phyloP scores from a whole-genome alignment of 2,329 filamentous ascomycete genomes.

The Hypomyces rosellus region DNA sequence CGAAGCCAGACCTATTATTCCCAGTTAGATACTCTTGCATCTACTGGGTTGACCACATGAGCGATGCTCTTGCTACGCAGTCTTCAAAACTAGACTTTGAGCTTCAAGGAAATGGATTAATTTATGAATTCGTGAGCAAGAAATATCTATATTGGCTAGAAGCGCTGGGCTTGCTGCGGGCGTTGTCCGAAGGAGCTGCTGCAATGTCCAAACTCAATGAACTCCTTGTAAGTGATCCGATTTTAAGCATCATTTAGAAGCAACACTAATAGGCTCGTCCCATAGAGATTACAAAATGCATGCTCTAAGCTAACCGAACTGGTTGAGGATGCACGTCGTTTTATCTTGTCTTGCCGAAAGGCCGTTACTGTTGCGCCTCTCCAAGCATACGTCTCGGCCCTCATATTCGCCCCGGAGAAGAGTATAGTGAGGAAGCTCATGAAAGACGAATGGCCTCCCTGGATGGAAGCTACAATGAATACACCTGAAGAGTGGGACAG shows the following conservation, averaged over 20 bases:
- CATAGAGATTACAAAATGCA: not conserved
- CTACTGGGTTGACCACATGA: slow-evolving; percentile 19
- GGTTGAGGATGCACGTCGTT: slow-evolving; percentile 24
- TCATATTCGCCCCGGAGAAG: slow-evolving; percentile 23
- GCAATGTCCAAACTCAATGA: slow-evolving; percentile 8
- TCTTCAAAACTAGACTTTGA: not conserved
- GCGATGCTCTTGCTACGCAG: not conserved
- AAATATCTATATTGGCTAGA: slow-evolving; percentile 39
- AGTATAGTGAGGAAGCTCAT: slow-evolving; percentile 15
- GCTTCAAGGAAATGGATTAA: slow-evolving; percentile 16
- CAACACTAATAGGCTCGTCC: not conserved
- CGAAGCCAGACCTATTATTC: slow-evolving; percentile 9
- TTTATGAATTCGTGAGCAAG: slow-evolving; percentile 27
- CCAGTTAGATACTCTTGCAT: slow-evolving; percentile 14
- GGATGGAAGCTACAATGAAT: not conserved
- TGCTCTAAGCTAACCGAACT: slow-evolving; percentile 9
- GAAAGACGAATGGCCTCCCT: slow-evolving; percentile 10
- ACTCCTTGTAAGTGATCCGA: slow-evolving; percentile 2
- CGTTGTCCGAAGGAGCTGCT: slow-evolving; percentile 16
- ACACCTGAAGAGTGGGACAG: not conserved
- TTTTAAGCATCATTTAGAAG: not conserved
- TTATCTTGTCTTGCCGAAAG: slow-evolving; percentile 18
- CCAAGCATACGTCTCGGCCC: slow-evolving; percentile 27
- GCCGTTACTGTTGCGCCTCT: slow-evolving; percentile 22
- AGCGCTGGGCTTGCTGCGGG: slow-evolving; percentile 28